Evolutionary conservation across 2,329 filamentous ascomycete species (phyloP).

Genomic region (Xylariaceae sp.): DNA sequence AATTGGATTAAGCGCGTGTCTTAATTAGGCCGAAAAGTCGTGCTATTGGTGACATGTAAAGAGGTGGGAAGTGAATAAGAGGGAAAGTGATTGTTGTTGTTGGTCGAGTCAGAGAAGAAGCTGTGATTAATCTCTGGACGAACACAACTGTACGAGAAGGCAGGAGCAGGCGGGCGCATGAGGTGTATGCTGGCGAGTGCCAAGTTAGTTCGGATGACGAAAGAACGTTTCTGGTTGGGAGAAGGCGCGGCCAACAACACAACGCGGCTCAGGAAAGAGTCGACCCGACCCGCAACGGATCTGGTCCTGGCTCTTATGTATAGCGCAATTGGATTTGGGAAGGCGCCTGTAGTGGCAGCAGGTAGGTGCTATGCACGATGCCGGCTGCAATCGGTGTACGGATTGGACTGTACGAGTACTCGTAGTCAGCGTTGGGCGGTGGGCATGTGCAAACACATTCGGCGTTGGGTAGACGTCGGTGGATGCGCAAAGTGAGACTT

Average conservation of each 20-base stretch:
- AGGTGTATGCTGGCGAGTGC: neutral
- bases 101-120: conserved; percentile 11
- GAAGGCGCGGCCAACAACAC: conserved; percentile 22
- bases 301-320: conserved; percentile 1
- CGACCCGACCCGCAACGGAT: conserved; percentile 2
- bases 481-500: neutral
- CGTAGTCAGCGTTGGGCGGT: conserved; percentile 10
- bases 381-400: conserved; percentile 8
- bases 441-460: neutral
- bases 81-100: conserved; percentile 19
- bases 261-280: conserved; percentile 16
- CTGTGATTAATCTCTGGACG: conserved; percentile 6
- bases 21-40: conserved; percentile 23
- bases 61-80: conserved; percentile 17
- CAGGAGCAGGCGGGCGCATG: neutral
- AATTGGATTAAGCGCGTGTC: conserved; percentile 27
- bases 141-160: neutral
- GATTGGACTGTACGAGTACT: neutral
- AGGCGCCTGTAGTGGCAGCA: conserved; percentile 1
- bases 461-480: neutral
- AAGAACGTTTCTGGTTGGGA: conserved; percentile 32
- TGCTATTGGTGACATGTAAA: conserved; percentile 6
- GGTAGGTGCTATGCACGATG: conserved; percentile 2
- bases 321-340: neutral
- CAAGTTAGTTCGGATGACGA: conserved; percentile 21